These are phyloP conservation scores for Boletus tomentosulus DNA, from an alignment of 768 basidiomycete species.

Conservation along the genomic window DNA sequence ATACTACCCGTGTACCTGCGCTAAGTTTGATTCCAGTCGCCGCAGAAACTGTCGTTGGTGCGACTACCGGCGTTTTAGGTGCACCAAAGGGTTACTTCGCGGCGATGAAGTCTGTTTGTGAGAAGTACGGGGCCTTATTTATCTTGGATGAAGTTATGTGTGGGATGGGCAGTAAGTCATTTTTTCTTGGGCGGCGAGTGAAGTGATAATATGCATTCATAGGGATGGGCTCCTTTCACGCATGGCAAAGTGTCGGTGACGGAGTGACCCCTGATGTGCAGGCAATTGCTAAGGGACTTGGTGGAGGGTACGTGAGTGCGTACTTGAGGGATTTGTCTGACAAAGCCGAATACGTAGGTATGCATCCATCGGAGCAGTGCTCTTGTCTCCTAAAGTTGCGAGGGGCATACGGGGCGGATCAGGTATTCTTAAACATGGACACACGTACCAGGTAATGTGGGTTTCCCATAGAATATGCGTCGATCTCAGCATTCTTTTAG, in stretches of 20 bases:
- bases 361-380: constrained; percentile 75
- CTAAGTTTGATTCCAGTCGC: constrained; percentile 46
- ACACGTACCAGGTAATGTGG: constrained; percentile 68
- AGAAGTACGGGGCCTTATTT: constrained; percentile 67
- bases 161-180: constrained; percentile 77
- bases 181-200: background rate
- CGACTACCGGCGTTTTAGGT: constrained; percentile 70
- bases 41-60: constrained; percentile 85
- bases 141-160: constrained; percentile 93
- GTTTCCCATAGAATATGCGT: background rate
- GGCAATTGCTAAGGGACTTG: constrained; percentile 85
- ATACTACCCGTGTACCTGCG: background rate
- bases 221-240: constrained; percentile 88
- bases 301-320: constrained; percentile 62
- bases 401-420: constrained; percentile 64
- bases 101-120: constrained; percentile 79
- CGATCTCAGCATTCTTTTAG: constrained; percentile 31
- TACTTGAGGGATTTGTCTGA: constrained; percentile 1
- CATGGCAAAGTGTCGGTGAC: constrained; percentile 82
- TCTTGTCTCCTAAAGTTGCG: constrained; percentile 69
- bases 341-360: constrained; percentile 44
- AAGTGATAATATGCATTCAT: background rate
- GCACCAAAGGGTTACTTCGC: constrained; percentile 84
- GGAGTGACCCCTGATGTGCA: constrained; percentile 79
- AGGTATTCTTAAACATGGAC: constrained; percentile 79